Evolutionary conservation across 805 yeast species (phyloP), one percentile per base, ranked within the genome.

Genomic region (Saturnispora hagleri): DNA sequence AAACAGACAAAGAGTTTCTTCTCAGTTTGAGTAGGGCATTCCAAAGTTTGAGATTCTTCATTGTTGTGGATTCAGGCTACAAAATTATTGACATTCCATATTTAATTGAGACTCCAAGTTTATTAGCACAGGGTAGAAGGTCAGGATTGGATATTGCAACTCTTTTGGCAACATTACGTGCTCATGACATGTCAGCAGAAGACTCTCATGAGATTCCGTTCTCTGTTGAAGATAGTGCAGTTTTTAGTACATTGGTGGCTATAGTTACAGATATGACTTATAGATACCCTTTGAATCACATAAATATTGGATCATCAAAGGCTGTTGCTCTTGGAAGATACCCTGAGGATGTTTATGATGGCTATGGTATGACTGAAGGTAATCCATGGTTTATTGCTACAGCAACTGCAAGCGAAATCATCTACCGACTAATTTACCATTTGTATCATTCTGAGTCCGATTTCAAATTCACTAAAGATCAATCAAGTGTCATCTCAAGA

Each of bases 331-430:
- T 90, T 50, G 98, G 98, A 3, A 75, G 98, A 62, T 90, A 90
- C 62, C 96, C 97, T 0, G 98, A 90, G 62, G 98, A 90, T 67
- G 65, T 84, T 9, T 90, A 90, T 66, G 84, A 90, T 64, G 96
- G 96, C 0, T 69, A 72, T 54, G 81, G 80, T 0, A 71, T 76
- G 0, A 73, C 83, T 33, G 88, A 83, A 59, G 97, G 97, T 3
- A 89, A 90, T 61, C 97, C 98, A 5, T 90, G 97, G 98, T 89
- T 89, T 62, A 76, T 90, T 53, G 71, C 86, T 3, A 86, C 91
- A 1, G 78, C 85, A 0, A 72, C 85, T 3, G 88, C 87, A 2
- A 71, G 87, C 5, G 87, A 84, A 62, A 58, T 83, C 17, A 62
- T 84, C 43, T 84, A 76, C 65, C 79, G 77, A 60, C 62, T 78